phyloP scores from a whole-genome alignment of 129 eudicot genomes.

The Pseudognaphalium luteoalbum region DNA sequence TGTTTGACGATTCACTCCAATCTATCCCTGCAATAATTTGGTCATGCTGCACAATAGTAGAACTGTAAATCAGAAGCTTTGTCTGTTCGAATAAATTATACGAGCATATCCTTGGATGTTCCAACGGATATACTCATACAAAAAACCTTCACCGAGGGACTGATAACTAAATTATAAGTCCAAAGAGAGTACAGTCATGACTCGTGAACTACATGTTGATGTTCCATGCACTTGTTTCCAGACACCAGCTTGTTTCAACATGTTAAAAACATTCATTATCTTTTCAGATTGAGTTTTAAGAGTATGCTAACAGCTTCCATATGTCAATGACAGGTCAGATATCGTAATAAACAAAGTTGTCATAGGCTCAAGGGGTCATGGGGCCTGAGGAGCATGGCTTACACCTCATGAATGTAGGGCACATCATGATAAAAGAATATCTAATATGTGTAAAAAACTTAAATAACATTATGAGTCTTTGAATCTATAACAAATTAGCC shows the following conservation, averaged over 20 bases:
- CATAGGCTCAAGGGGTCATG: background rate
- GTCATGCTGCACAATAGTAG: conserved; percentile 71
- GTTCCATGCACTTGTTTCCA: conserved; percentile 15
- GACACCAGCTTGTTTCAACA: background rate
- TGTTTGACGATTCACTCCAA: conserved; percentile 84
- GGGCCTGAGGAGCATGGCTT: background rate
- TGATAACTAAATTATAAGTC: conserved; percentile 2
- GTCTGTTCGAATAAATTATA: conserved; percentile 4
- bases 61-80: conserved; percentile 16
- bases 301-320: conserved; percentile 11
- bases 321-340: conserved; percentile 1
- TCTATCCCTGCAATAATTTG: conserved; percentile 93
- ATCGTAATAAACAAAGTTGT: conserved; percentile 4
- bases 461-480: no score
- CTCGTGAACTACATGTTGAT: background rate
- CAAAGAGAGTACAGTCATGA: conserved; percentile 6
- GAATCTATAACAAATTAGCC: no score
- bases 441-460: no score
- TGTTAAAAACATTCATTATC: conserved; percentile 1
- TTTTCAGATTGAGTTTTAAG: background rate
- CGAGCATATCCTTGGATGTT: background rate
- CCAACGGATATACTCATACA: conserved; percentile 1
- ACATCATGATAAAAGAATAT: background rate
- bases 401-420: background rate
- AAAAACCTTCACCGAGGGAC: background rate